Percentiles rank a stretch among this genome's conserved stretches.
These are phyloP conservation scores for Russula vinacea DNA, from an alignment of 768 basidiomycete species.

Conservation along the genomic window DNA sequence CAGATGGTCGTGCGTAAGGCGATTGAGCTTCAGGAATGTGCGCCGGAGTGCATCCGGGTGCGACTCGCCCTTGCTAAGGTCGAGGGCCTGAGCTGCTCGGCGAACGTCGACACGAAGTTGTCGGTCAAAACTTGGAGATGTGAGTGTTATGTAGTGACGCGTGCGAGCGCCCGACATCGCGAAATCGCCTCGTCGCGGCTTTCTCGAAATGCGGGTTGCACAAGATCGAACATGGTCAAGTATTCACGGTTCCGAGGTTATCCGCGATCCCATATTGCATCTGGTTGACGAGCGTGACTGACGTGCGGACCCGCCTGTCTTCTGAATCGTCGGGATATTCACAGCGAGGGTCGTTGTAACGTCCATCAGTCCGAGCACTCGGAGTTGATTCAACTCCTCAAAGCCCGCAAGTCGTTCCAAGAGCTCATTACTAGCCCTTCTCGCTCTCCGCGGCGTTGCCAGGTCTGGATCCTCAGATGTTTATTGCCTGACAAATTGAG, in stretches of 20 bases:
- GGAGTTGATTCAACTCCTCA: constrained; percentile 76
- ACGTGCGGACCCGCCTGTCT: constrained; percentile 88
- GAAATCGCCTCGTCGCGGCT: constrained; percentile 77
- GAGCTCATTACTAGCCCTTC: constrained; percentile 32
- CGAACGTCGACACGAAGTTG: constrained; percentile 65
- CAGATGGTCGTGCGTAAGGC: constrained; percentile 68
- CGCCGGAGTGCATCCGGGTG: constrained; percentile 78
- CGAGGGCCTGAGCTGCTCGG: constrained; percentile 50
- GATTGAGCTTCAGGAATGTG: constrained; percentile 85
- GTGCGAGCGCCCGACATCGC: constrained; percentile 85
- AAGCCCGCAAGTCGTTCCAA: constrained; percentile 66
- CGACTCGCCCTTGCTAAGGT: constrained; percentile 46
- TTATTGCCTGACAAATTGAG: constrained; percentile 98
- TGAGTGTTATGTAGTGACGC: constrained; percentile 58
- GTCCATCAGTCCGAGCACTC: constrained; percentile 96
- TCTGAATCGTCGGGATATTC: constrained; percentile 79
- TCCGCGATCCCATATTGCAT: constrained; percentile 98
- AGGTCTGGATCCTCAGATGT: constrained; percentile 89
- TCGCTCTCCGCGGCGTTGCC: constrained; percentile 40
- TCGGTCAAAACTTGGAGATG: constrained; percentile 84
- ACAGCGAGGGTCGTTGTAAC: constrained; percentile 65
- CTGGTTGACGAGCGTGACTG: constrained; percentile 78
- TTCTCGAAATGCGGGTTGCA: constrained; percentile 79
- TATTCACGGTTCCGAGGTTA: constrained; percentile 71
- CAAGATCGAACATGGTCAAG: constrained; percentile 89